phyloP scores from a whole-genome alignment of 75 land plant genomes.

The Selaginella moellendorffii region DNA sequence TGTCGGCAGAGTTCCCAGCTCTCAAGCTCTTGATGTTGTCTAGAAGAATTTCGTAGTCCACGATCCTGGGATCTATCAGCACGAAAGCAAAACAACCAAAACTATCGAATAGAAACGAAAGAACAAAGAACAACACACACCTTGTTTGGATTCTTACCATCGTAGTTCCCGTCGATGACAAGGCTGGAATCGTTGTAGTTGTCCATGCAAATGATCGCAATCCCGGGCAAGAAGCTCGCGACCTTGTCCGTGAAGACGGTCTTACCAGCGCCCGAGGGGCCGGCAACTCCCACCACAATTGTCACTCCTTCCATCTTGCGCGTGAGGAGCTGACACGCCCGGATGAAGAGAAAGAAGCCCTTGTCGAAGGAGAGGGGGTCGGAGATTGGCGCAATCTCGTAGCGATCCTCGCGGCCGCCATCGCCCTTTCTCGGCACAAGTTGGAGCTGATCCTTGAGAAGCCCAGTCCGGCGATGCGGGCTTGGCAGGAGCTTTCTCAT shows the following conservation, averaged over 20 bases:
- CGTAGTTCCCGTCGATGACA: conserved; percentile 72
- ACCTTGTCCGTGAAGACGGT: conserved; percentile 81
- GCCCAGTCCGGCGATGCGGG: conserved; percentile 22
- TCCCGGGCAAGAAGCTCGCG: conserved; percentile 67
- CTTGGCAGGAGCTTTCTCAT: background rate
- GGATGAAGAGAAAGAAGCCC: conserved; percentile 70
- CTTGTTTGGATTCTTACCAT: too few relatives aligned
- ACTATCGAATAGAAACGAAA: too few relatives aligned
- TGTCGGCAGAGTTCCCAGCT: conserved; percentile 23
- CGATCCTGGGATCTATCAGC: background rate
- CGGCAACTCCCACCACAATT: conserved; percentile 58
- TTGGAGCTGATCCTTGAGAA: conserved; percentile 66
- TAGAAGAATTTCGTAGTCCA: background rate
- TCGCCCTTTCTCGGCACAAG: conserved; percentile 45
- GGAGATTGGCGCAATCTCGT: conserved; percentile 63
- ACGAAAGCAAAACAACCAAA: background rate
- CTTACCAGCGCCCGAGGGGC: conserved; percentile 90
- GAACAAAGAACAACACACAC: too few relatives aligned
- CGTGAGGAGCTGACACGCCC: conserved; percentile 68
- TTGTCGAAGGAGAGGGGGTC: conserved; percentile 77
- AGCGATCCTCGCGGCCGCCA: conserved; percentile 43
- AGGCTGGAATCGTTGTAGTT: conserved; percentile 82
- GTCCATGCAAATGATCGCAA: conserved; percentile 77
- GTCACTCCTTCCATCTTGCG: conserved; percentile 55
- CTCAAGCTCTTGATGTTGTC: background rate